These are phyloP conservation scores for Serendipita sp. DNA, from an alignment of 768 basidiomycete genomes.

Conservation along the genomic window DNA sequence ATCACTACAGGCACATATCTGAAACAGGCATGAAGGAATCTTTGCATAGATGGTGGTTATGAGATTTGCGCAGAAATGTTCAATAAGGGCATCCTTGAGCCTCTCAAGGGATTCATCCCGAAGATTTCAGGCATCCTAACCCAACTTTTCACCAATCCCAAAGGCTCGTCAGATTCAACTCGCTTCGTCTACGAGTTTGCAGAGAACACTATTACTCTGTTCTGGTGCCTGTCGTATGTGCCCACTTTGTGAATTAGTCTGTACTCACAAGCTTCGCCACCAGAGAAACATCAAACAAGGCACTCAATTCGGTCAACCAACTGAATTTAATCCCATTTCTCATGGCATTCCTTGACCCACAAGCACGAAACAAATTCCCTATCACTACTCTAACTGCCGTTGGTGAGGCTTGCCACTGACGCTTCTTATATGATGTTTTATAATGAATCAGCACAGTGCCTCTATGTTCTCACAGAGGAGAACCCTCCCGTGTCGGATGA, in stretches of 20 bases:
- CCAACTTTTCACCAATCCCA: constrained; percentile 45
- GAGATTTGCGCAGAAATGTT: constrained; percentile 95
- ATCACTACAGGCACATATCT: not conserved
- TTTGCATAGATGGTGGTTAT: constrained; percentile 89
- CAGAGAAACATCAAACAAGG: constrained; percentile 88
- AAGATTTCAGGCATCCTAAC: constrained; percentile 70
- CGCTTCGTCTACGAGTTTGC: constrained; percentile 74
- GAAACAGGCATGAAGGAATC: constrained; percentile 37
- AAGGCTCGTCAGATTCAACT: constrained; percentile 49
- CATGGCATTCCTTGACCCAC: constrained; percentile 58
- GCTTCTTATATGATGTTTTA: not conserved
- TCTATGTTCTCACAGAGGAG: constrained; percentile 87
- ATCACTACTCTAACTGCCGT: constrained; percentile 60
- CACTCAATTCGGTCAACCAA: constrained; percentile 70
- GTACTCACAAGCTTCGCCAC: not conserved
- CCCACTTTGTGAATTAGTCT: not conserved
- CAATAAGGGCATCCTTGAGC: constrained; percentile 81
- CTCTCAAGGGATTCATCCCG: constrained; percentile 56
- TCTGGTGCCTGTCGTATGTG: constrained; percentile 92
- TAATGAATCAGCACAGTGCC: constrained; percentile 52
- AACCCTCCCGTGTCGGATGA: constrained; percentile 60
- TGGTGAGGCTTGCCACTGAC: constrained; percentile 29
- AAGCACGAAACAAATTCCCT: constrained; percentile 50
- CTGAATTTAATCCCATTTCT: constrained; percentile 67
- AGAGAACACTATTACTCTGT: constrained; percentile 79